These are phyloP conservation scores for Pythium catenulatum DNA, from an alignment of 352 stramenopile genomes.

Conservation along the genomic window DNA sequence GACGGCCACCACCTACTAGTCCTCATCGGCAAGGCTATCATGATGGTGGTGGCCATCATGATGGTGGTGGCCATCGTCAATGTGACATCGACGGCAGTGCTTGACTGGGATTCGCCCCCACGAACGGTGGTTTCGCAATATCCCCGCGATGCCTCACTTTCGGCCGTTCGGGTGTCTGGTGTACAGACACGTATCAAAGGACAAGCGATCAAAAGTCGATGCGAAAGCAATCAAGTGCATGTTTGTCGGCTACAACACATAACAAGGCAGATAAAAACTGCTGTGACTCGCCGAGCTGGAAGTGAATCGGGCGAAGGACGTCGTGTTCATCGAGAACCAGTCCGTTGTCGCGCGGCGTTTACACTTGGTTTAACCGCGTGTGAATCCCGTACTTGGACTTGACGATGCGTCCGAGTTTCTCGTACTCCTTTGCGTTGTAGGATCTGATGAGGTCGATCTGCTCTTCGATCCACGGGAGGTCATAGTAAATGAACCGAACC, in stretches of 20 bases:
- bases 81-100: conserved; percentile 16
- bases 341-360: conserved; percentile 23
- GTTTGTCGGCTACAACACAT: conserved; percentile 41
- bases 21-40: conserved; percentile 27
- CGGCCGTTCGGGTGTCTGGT: neutral
- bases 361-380: conserved; percentile 18
- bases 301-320: conserved; percentile 19
- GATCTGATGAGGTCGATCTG: neutral
- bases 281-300: neutral
- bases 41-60: conserved; percentile 3
- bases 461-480: neutral
- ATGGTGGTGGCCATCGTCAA: too few species aligned
- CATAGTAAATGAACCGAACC: conserved; percentile 22
- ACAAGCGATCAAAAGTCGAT: neutral
- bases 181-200: conserved; percentile 19
- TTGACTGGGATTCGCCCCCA: neutral
- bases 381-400: conserved; percentile 20
- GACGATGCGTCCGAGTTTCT: conserved; percentile 16
- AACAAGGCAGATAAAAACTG: conserved; percentile 33
- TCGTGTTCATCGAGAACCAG: conserved; percentile 41
- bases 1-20: neutral
- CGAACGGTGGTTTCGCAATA: neutral
- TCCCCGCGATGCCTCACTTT: neutral
- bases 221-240: conserved; percentile 36
- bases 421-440: conserved; percentile 44